Conservation (phyloP, 768 basidiomycete species). For the Collybia mongolica region DNA sequence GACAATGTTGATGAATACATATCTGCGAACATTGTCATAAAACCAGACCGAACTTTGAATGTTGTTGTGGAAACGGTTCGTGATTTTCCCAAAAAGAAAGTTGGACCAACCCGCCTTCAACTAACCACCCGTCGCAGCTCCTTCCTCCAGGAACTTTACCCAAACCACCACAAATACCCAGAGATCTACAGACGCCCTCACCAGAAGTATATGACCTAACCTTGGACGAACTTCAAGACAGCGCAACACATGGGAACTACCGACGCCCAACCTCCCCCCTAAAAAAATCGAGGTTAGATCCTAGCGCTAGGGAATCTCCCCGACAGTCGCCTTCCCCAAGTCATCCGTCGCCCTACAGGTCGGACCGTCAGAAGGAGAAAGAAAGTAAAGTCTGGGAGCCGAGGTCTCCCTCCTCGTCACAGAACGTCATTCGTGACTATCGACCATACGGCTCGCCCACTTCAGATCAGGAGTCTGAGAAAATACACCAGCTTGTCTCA, state of each 20-base stretch:
- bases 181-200: conserved; percentile 18
- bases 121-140: conserved; percentile 23
- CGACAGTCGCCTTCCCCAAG: background rate
- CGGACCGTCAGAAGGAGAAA: too few relatives aligned
- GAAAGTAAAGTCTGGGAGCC: too few relatives aligned
- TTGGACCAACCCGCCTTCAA: conserved; percentile 1
- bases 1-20: conserved; percentile 49
- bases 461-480: conserved; percentile 33
- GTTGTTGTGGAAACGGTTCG: conserved; percentile 60
- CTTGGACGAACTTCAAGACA: background rate
- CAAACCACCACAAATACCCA: conserved; percentile 30
- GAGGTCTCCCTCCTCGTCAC: too few relatives aligned
- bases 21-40: conserved; percentile 57
- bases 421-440: background rate
- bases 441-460: conserved; percentile 26
- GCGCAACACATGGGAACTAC: background rate
- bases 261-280: too few relatives aligned
- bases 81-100: conserved; percentile 6
- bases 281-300: too few relatives aligned
- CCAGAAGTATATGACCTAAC: conserved; percentile 3
- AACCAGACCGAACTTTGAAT: conserved; percentile 51
- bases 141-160: conserved; percentile 30
- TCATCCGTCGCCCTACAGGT: background rate
- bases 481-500: conserved; percentile 39
- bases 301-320: background rate